A percentile compares a stretch with the other conserved stretches of the same genome.
These are phyloP conservation scores for Verticillium zaregamsianum DNA, from an alignment of 2,329 filamentous ascomycete species.

Conservation along the genomic window DNA sequence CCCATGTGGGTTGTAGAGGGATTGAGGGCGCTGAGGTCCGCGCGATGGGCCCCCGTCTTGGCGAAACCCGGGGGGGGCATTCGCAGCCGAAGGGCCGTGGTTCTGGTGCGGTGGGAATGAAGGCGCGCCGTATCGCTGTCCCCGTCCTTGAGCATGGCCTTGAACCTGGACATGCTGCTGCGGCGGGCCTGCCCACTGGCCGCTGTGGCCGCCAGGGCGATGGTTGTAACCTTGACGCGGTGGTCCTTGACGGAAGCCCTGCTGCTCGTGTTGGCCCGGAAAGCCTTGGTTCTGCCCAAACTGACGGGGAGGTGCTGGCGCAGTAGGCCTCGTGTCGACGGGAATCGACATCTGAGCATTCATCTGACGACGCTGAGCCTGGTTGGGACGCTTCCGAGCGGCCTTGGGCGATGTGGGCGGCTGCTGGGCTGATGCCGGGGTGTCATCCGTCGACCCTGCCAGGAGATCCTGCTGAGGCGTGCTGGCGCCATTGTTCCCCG, in stretches of 20 bases:
- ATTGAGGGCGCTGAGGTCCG: background rate
- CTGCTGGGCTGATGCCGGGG: background rate
- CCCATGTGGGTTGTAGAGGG: conserved; percentile 23
- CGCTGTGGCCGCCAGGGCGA: background rate
- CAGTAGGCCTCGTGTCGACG: conserved; percentile 41
- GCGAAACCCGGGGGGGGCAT: background rate
- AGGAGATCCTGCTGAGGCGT: background rate
- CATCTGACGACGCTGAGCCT: conserved; percentile 61
- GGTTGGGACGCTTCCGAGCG: conserved; percentile 52
- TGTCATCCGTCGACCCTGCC: background rate
- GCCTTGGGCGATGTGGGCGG: conserved; percentile 19
- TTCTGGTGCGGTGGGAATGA: background rate
- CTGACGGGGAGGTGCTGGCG: conserved; percentile 11
- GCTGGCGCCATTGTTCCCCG: conserved; percentile 10
- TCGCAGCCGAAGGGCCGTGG: background rate
- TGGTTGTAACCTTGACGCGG: background rate
- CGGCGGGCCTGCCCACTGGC: background rate
- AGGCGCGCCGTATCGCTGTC: background rate
- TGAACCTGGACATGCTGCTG: conserved; percentile 17
- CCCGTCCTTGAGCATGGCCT: background rate
- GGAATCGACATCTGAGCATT: conserved; percentile 54
- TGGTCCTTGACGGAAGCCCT: background rate
- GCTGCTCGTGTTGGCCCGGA: background rate
- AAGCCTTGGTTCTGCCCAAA: background rate
- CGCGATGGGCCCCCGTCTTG: background rate